Conservation (phyloP, 371 early-diverging fungal species). For the Dentiscutata heterogama region DNA sequence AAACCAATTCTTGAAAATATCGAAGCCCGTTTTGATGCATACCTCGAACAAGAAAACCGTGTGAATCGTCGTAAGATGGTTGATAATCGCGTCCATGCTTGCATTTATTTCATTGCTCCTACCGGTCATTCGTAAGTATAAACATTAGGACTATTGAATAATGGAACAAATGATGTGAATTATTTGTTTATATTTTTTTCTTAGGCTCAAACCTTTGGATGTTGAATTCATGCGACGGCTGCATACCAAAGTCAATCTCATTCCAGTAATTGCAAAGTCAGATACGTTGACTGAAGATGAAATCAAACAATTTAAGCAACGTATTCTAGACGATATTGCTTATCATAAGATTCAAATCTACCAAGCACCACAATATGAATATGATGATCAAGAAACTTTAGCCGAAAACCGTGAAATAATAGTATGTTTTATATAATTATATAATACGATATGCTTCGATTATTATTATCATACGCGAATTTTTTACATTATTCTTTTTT, state of each 20-base stretch:
- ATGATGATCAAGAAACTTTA: slow-evolving; percentile 94
- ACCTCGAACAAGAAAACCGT: slow-evolving; percentile 92
- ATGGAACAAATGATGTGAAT: background rate
- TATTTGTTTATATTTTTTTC: background rate
- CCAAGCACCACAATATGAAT: slow-evolving; percentile 90
- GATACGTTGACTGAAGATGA: slow-evolving; percentile 98
- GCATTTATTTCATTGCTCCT: slow-evolving; percentile 97
- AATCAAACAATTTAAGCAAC: slow-evolving; percentile 90
- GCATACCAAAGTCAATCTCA: slow-evolving; percentile 94
- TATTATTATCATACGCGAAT: background rate
- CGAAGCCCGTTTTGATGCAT: slow-evolving; percentile 95
- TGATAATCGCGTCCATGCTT: slow-evolving; percentile 95
- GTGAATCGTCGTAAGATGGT: slow-evolving; percentile 89
- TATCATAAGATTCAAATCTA: slow-evolving; percentile 95
- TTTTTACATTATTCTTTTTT: slow-evolving; percentile 5
- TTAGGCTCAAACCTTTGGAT: slow-evolving; percentile 88
- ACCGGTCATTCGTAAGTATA: slow-evolving; percentile 85
- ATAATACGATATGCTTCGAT: background rate
- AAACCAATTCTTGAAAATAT: slow-evolving; percentile 96
- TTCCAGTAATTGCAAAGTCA: slow-evolving; percentile 98
- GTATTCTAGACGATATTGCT: slow-evolving; percentile 94
- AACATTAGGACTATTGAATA: background rate
- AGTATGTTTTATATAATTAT: slow-evolving; percentile 55
- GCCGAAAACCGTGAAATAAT: slow-evolving; percentile 95
- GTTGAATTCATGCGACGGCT: slow-evolving; percentile 97